Conservation (phyloP, 371 early-diverging fungal genomes). For the Rhizomucor miehei region DNA sequence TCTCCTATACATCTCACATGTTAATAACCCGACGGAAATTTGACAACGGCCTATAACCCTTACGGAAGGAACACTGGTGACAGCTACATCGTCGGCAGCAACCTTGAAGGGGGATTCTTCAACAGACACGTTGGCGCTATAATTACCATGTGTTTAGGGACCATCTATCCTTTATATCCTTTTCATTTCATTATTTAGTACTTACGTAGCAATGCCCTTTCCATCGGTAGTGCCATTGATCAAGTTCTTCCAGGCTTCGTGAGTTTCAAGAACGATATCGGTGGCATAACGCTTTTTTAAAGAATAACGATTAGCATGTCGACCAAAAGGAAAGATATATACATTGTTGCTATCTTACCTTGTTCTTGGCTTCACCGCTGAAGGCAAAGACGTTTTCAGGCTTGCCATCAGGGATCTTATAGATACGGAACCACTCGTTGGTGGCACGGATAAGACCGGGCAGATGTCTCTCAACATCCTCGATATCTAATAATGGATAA, state of each 20-base stretch:
- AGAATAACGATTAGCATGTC: background rate
- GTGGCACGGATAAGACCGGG: conserved; percentile 93
- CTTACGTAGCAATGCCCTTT: conserved; percentile 71
- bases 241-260: conserved; percentile 94
- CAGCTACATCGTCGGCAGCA: conserved; percentile 51
- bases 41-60: conserved; percentile 9
- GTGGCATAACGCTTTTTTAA: conserved; percentile 76
- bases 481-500: conserved; percentile 59
- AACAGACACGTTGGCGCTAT: conserved; percentile 69
- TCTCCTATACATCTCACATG: conserved; percentile 17
- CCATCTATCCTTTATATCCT: no score
- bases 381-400: conserved; percentile 96
- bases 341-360: conserved; percentile 28
- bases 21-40: conserved; percentile 3
- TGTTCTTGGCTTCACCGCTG: conserved; percentile 92
- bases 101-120: conserved; percentile 73
- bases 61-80: conserved; percentile 66
- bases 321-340: background rate
- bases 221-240: conserved; percentile 68
- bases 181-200: conserved; percentile 1
- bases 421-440: conserved; percentile 96
- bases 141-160: conserved; percentile 1
- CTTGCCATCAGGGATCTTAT: conserved; percentile 98
- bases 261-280: conserved; percentile 89
- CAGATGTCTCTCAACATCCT: conserved; percentile 91